These are phyloP conservation scores for Nelumbo lutea DNA, from an alignment of 164 flowering plant species.

Conservation along the genomic window DNA sequence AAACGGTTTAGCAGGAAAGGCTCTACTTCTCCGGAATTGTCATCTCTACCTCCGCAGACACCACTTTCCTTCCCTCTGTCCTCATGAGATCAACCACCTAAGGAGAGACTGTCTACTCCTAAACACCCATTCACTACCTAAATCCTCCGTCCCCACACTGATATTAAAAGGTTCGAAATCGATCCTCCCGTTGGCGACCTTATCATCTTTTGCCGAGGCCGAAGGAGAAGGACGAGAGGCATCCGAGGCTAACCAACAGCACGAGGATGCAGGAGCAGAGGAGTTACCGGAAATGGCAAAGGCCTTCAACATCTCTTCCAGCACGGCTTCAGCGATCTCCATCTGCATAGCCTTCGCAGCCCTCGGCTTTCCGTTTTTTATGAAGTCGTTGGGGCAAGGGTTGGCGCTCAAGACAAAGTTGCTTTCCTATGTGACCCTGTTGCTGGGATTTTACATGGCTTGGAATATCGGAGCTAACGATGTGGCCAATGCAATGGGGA, in stretches of 20 bases:
- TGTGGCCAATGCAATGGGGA: slow-evolving; percentile 98
- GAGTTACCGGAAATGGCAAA: slow-evolving; percentile 64
- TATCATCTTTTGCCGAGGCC: slow-evolving; percentile 60
- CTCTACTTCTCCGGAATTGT: slow-evolving; percentile 21
- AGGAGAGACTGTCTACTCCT: slow-evolving; percentile 16
- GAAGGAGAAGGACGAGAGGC: slow-evolving; percentile 29
- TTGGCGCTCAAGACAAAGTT: slow-evolving; percentile 53
- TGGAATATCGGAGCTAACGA: slow-evolving; percentile 99
- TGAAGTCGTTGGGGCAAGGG: slow-evolving; percentile 55
- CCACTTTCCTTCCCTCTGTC: slow-evolving; percentile 7
- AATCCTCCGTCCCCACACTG: slow-evolving; percentile 18
- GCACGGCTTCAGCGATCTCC: slow-evolving; percentile 61
- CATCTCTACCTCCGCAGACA: slow-evolving; percentile 24
- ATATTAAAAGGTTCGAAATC: slow-evolving; percentile 20
- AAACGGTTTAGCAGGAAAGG: slow-evolving; percentile 21
- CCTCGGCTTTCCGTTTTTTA: slow-evolving; percentile 49
- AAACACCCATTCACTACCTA: slow-evolving; percentile 19
- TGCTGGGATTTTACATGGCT: slow-evolving; percentile 93
- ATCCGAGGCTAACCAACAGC: neutral
- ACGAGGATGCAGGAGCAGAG: slow-evolving; percentile 12
- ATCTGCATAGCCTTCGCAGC: slow-evolving; percentile 65
- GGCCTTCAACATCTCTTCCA: slow-evolving; percentile 71
- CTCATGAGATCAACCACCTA: slow-evolving; percentile 11
- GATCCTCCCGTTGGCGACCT: slow-evolving; percentile 39
- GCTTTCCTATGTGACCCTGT: slow-evolving; percentile 61